phyloP scores from a whole-genome alignment of 2,329 filamentous ascomycete species.

The Pestalotiopsis sp. region DNA sequence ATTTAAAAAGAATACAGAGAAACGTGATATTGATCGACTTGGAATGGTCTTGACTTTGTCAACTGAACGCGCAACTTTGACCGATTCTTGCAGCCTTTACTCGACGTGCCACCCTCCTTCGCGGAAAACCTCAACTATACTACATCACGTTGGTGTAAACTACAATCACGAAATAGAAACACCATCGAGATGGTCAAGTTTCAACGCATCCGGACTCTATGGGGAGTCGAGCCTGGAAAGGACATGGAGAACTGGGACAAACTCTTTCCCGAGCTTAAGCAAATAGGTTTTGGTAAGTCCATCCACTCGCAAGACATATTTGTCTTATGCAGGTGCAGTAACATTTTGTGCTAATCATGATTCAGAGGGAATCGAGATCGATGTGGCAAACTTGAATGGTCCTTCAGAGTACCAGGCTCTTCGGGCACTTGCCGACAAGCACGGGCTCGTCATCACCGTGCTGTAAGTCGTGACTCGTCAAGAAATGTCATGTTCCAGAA shows the following conservation, averaged over 20 bases:
- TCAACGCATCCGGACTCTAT: background rate
- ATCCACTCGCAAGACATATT: background rate
- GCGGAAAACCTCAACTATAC: too few relatives aligned
- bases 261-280: conserved; percentile 4
- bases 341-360: background rate
- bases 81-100: too few relatives aligned
- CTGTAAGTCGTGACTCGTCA: background rate
- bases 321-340: background rate
- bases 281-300: conserved; percentile 3
- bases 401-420: background rate
- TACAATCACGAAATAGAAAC: background rate
- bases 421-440: background rate
- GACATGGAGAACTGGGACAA: conserved; percentile 1
- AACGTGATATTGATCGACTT: too few relatives aligned
- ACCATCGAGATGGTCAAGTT: background rate
- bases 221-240: conserved; percentile 5
- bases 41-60: too few relatives aligned
- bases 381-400: background rate
- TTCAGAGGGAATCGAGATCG: conserved; percentile 5
- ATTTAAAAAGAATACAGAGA: too few relatives aligned
- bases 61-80: too few relatives aligned
- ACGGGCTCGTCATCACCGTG: background rate
- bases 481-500: background rate
- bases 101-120: too few relatives aligned
- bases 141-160: background rate